Conservation (phyloP, 768 basidiomycete species). For the Mycena sanguinolenta region DNA sequence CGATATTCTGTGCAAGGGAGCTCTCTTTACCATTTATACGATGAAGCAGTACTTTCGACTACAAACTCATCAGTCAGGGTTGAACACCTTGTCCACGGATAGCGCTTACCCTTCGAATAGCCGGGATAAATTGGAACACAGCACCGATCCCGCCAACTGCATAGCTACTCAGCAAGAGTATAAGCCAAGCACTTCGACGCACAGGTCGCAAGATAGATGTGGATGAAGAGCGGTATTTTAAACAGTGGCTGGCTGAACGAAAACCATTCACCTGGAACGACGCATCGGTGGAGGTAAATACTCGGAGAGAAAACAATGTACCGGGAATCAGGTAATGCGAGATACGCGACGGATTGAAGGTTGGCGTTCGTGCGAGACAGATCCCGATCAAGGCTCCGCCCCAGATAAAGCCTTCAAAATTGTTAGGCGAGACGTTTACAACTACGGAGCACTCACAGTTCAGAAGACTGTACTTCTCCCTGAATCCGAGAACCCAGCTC, state of each 20-base stretch:
- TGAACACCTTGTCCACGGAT: too few relatives aligned
- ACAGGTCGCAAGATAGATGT: conserved; percentile 43
- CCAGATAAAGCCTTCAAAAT: conserved; percentile 37
- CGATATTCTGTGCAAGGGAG: background rate
- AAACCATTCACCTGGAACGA: conserved; percentile 42
- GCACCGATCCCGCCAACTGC: conserved; percentile 42
- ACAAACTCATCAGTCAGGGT: background rate
- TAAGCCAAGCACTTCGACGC: conserved; percentile 1
- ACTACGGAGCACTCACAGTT: conserved; percentile 32
- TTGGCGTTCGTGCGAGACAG: conserved; percentile 37
- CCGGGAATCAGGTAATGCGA: conserved; percentile 5
- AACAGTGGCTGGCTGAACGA: conserved; percentile 38
- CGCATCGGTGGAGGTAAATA: background rate
- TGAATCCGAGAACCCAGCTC: conserved; percentile 44
- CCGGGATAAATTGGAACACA: conserved; percentile 42
- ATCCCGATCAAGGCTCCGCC: conserved; percentile 45
- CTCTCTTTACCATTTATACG: conserved; percentile 39
- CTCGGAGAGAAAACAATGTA: background rate
- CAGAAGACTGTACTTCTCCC: conserved; percentile 40
- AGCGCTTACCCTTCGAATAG: conserved; percentile 39
- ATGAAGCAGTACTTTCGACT: conserved; percentile 40
- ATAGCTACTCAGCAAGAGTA: background rate
- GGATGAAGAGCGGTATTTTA: conserved; percentile 40
- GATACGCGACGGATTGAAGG: conserved; percentile 32
- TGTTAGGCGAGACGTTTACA: background rate